Percentiles rank a stretch among this genome's conserved stretches.
Conservation (phyloP, 305 asterid genomes). For the Coffea humblotiana region DNA sequence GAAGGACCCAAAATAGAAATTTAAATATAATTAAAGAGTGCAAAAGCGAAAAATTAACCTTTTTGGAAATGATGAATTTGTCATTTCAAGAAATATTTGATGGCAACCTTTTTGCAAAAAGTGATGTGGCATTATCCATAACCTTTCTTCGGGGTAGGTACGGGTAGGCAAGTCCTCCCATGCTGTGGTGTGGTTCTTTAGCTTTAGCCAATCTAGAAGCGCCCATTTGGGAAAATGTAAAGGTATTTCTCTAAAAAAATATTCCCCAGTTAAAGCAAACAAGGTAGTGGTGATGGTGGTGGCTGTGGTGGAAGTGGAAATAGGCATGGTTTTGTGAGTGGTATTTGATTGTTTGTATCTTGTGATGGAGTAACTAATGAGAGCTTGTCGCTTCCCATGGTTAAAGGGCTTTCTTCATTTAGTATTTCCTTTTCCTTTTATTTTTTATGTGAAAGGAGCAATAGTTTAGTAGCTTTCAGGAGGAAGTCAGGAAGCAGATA, state of each 20-base stretch:
- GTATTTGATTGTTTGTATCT: conserved; percentile 17
- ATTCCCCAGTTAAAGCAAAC: conserved; percentile 5
- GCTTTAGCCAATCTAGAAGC: neutral
- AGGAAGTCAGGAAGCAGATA: conserved; percentile 9
- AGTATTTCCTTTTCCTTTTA: neutral
- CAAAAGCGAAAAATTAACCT: no score
- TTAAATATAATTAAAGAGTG: no score
- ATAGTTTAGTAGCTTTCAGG: conserved; percentile 20
- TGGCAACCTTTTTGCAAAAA: no score
- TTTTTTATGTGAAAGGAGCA: conserved; percentile 17
- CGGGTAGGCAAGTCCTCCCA: no score
- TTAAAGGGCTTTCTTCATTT: neutral
- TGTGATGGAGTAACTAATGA: conserved; percentile 10
- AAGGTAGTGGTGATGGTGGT: conserved; percentile 19
- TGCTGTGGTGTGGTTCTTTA: neutral
- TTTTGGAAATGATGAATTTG: no score
- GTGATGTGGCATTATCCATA: no score
- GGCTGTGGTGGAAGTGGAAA: conserved; percentile 19
- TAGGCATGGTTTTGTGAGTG: conserved; percentile 24
- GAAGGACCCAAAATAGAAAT: no score
- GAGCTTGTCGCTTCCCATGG: conserved; percentile 1
- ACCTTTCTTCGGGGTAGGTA: no score
- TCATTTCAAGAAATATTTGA: no score
- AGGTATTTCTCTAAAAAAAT: neutral
- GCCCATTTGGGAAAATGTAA: neutral